phyloP scores from a whole-genome alignment of 495 filamentous ascomycete genomes.

The Staphylotrichum tortipilum region DNA sequence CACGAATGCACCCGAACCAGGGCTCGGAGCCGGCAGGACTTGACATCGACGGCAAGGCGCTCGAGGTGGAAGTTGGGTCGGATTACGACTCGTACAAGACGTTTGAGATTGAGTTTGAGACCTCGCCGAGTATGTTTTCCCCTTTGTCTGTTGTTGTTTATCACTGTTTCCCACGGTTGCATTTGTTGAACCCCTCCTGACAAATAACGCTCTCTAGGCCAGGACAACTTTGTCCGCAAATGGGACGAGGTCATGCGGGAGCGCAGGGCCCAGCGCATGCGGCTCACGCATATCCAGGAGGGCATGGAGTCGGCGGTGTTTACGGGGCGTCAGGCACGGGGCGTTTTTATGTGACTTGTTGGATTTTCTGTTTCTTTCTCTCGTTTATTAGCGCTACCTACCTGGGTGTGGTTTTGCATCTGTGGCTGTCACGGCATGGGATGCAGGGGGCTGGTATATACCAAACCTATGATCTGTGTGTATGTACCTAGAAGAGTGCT shows the following conservation, averaged over 20 bases:
- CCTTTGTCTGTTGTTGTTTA: not conserved
- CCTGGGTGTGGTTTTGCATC: no score
- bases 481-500: not conserved
- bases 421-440: no score
- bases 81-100: constrained; percentile 28
- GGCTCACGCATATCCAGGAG: constrained; percentile 23
- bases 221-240: constrained; percentile 26
- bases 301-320: constrained; percentile 23
- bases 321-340: constrained; percentile 22
- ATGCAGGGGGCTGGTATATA: no score
- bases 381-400: no score
- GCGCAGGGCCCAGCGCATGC: constrained; percentile 19
- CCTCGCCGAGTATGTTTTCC: constrained; percentile 19
- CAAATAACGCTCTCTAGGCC: no score
- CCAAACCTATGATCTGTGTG: not conserved
- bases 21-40: constrained; percentile 21
- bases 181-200: no score
- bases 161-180: no score
- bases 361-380: no score
- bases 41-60: constrained; percentile 22
- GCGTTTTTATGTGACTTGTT: constrained; percentile 10
- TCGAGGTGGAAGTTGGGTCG: constrained; percentile 20
- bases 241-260: constrained; percentile 29
- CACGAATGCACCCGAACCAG: constrained; percentile 16
- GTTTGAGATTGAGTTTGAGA: constrained; percentile 34